These are phyloP conservation scores for Annulohypoxylon maeteangense DNA, from an alignment of 495 filamentous ascomycete genomes.

Conservation along the genomic window DNA sequence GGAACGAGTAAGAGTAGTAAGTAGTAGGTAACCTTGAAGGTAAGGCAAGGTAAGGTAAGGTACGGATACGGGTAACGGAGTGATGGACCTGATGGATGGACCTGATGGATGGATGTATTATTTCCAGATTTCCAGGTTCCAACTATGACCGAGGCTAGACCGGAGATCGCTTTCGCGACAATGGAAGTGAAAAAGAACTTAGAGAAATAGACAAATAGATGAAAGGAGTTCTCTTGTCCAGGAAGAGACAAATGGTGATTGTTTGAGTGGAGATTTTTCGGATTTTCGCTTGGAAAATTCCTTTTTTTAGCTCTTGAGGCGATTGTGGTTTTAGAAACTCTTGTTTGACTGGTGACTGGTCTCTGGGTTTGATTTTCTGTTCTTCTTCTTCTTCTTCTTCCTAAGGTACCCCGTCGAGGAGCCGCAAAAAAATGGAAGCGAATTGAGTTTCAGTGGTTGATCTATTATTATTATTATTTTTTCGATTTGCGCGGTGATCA, in stretches of 20 bases:
- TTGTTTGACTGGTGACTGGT: not conserved
- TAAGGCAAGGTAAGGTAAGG: no score
- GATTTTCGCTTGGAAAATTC: conserved; percentile 37
- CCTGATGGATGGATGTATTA: conserved; percentile 7
- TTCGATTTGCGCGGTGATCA: conserved; percentile 32
- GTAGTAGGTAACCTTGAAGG: conserved; percentile 12
- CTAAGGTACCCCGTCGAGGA: conserved; percentile 37
- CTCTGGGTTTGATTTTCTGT: no score
- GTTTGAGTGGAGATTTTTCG: conserved; percentile 40
- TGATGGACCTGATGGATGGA: not conserved
- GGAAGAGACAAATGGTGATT: conserved; percentile 32
- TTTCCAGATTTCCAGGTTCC: conserved; percentile 1
- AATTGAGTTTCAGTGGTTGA: conserved; percentile 41
- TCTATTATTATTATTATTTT: conserved; percentile 18
- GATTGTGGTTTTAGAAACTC: conserved; percentile 41
- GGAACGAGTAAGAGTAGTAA: conserved; percentile 17
- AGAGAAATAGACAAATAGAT: conserved; percentile 30
- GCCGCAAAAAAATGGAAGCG: conserved; percentile 38
- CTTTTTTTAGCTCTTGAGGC: conserved; percentile 42
- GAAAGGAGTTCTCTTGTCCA: conserved; percentile 49
- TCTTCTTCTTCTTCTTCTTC: conserved; percentile 24
- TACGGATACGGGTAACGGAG: not conserved
- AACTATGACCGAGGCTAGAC: conserved; percentile 41
- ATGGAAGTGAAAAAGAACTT: not conserved
- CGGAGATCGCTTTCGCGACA: conserved; percentile 47